A percentile compares a stretch with the other conserved stretches of the same genome.
Conservation (phyloP, 345 rosid genomes). For the Schrenkiella parvula region DNA sequence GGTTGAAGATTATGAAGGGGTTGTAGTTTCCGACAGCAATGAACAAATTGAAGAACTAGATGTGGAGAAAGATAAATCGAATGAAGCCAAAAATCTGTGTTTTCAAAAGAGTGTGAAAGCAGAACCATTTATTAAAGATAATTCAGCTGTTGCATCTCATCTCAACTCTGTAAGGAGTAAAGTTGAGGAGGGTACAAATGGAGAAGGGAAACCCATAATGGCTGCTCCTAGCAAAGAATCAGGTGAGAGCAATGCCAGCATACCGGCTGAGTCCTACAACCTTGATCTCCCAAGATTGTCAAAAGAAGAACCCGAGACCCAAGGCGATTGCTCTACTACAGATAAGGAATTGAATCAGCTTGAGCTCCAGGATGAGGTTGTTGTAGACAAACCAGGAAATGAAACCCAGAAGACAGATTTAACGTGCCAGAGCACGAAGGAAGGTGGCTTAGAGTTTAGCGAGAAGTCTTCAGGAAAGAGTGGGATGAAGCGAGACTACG, state of each 20-base stretch:
- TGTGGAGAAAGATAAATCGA: neutral
- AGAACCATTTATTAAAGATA: constrained; percentile 14
- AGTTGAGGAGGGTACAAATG: neutral
- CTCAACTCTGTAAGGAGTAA: neutral
- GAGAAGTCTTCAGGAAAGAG: constrained; percentile 25
- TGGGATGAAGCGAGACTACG: constrained; percentile 44
- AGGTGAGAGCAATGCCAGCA: neutral
- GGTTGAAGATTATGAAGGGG: constrained; percentile 11
- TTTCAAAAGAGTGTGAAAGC: constrained; percentile 6
- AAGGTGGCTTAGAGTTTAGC: constrained; percentile 18
- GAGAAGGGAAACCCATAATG: neutral
- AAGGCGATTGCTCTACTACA: neutral
- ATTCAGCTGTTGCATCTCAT: neutral
- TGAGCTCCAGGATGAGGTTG: neutral
- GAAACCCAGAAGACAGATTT: constrained; percentile 1
- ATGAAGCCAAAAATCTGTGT: constrained; percentile 1
- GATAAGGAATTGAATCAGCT: neutral
- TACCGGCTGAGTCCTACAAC: neutral
- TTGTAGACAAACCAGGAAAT: neutral
- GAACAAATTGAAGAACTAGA: neutral
- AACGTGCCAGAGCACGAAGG: neutral
- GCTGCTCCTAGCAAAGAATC: neutral
- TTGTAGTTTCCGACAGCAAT: neutral
- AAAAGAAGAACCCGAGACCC: neutral
- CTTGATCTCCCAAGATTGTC: neutral